Conservation (phyloP, 495 filamentous ascomycete genomes). For the Cladorrhinum samala region DNA sequence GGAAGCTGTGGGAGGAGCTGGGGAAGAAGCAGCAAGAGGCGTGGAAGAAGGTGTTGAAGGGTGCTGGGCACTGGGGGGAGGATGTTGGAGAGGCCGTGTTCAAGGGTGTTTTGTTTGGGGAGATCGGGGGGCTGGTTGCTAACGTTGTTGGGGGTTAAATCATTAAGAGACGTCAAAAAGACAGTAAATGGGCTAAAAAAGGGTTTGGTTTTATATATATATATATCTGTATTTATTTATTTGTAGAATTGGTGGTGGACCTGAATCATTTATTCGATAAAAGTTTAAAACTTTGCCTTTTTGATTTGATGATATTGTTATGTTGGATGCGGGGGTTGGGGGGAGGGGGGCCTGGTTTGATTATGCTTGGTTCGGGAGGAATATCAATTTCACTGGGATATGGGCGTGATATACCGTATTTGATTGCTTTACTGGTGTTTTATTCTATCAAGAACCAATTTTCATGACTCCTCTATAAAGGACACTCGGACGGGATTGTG, state of each 20-base stretch:
- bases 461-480: no score
- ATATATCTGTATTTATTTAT: not conserved
- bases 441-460: no score
- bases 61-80: conserved; percentile 67
- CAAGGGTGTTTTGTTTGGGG: conserved; percentile 67
- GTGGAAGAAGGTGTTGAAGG: conserved; percentile 64
- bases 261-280: no score
- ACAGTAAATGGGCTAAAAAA: not conserved
- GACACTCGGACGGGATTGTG: no score
- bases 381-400: no score
- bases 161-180: not conserved
- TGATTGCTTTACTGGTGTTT: no score
- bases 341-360: no score
- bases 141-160: conserved; percentile 32
- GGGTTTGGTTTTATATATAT: not conserved
- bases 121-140: conserved; percentile 54
- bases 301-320: no score
- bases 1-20: conserved; percentile 62
- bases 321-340: no score
- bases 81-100: conserved; percentile 68
- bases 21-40: conserved; percentile 46
- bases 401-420: no score
- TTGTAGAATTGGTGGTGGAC: not conserved
- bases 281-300: no score
- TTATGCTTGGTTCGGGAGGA: no score